These are phyloP conservation scores for Blepharisma japonicum DNA, from an alignment of 73 alveolate species.

Conservation along the genomic window DNA sequence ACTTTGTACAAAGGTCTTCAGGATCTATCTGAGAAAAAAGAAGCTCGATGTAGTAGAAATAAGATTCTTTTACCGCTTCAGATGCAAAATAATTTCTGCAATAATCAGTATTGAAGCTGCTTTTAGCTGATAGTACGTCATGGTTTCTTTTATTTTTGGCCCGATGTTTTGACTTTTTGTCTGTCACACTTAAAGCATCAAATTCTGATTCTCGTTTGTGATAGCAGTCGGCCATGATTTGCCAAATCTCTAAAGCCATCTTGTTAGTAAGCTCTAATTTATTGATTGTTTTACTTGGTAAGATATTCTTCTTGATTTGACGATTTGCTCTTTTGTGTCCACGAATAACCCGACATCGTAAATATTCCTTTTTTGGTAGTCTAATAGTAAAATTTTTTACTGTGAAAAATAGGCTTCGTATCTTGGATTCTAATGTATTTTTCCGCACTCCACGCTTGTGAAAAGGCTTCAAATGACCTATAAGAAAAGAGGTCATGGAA, in stretches of 20 bases:
- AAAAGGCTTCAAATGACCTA: too few relatives aligned
- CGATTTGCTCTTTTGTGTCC: constrained; percentile 11
- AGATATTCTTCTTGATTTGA: neutral
- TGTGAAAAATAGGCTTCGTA: neutral
- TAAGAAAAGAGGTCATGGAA: too few relatives aligned
- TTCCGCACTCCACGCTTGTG: too few relatives aligned
- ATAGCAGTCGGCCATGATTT: neutral
- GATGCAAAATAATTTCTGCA: neutral
- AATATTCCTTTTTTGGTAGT: constrained; percentile 11
- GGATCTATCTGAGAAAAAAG: neutral
- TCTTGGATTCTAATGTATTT: too few relatives aligned
- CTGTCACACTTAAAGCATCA: neutral
- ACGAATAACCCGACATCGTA: neutral
- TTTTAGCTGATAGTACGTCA: neutral
- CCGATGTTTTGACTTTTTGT: neutral
- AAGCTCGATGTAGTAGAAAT: neutral
- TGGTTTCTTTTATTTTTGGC: neutral
- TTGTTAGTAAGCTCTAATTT: neutral
- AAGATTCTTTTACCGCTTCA: neutral
- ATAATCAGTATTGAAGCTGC: constrained; percentile 23
- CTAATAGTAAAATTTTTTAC: neutral
- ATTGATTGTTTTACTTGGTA: neutral
- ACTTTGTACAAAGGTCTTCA: neutral
- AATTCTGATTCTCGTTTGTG: neutral
- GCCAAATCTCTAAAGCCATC: neutral